Percentiles rank a stretch among this genome's conserved stretches.
Conservation (phyloP, 257 asterid genomes). For the Thymus quinquecostatus region DNA sequence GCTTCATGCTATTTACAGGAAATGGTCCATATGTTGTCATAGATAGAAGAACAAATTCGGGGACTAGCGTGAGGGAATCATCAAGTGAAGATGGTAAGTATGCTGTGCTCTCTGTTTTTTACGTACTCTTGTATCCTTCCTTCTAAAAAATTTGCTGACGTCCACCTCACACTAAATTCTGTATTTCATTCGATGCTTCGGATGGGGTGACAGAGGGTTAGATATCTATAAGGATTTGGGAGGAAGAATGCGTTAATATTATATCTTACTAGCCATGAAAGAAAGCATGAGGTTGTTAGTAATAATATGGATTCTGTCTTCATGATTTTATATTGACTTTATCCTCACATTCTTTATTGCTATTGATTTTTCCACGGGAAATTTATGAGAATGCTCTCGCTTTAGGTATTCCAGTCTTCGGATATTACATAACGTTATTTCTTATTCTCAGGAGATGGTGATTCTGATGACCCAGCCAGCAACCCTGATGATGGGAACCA, state of each 20-base stretch:
- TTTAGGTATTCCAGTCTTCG: slow-evolving; percentile 3
- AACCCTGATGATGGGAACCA: slow-evolving; percentile 50
- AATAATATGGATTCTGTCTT: background rate
- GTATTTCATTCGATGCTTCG: background rate
- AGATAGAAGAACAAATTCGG: slow-evolving; percentile 66
- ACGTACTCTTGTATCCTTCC: slow-evolving; percentile 9
- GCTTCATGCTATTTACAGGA: slow-evolving; percentile 53
- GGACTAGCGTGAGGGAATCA: slow-evolving; percentile 54
- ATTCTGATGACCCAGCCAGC: slow-evolving; percentile 58
- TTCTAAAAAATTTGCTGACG: background rate
- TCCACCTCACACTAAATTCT: background rate
- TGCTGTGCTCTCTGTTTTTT: slow-evolving; percentile 12
- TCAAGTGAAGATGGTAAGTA: slow-evolving; percentile 77
- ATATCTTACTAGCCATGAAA: slow-evolving; percentile 11
- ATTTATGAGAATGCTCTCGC: slow-evolving; percentile 10
- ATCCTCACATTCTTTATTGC: slow-evolving; percentile 8
- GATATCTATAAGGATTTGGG: background rate
- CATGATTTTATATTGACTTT: no score
- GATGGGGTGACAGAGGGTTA: background rate
- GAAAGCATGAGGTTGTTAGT: background rate
- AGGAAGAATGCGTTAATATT: background rate
- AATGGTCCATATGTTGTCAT: slow-evolving; percentile 94
- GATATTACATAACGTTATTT: slow-evolving; percentile 4
- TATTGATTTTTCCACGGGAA: background rate
- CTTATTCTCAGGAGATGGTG: slow-evolving; percentile 60